phyloP scores from a whole-genome alignment of 345 rosid species.

The Eucalyptus polyanthemos region DNA sequence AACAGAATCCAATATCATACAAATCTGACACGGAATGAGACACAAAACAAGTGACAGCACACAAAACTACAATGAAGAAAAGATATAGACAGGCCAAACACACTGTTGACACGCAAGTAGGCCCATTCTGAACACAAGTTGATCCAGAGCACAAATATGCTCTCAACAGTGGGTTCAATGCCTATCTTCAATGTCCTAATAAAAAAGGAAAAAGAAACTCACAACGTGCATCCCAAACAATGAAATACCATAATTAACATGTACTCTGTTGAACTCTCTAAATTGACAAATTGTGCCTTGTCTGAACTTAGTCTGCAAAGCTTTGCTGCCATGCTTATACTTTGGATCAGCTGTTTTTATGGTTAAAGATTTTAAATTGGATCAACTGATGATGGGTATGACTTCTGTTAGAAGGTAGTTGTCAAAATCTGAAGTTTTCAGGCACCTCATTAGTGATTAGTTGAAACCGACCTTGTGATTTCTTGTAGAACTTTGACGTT shows the following conservation, averaged over 20 bases:
- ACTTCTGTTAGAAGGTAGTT: background rate
- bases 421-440: background rate
- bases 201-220: background rate
- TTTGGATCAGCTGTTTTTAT: background rate
- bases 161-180: background rate
- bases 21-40: background rate
- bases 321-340: background rate
- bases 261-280: background rate
- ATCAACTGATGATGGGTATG: background rate
- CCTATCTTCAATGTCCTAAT: background rate
- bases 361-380: background rate
- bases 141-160: background rate
- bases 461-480: background rate
- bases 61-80: background rate
- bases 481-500: background rate
- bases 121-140: background rate
- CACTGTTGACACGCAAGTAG: background rate
- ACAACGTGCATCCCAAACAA: background rate
- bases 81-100: background rate
- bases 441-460: background rate
- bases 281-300: background rate
- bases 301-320: background rate
- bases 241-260: background rate
- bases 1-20: background rate
- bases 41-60: background rate